These are phyloP conservation scores for Leccinum fallax DNA, from an alignment of 1,284 basidiomycete species.

Conservation along the genomic window DNA sequence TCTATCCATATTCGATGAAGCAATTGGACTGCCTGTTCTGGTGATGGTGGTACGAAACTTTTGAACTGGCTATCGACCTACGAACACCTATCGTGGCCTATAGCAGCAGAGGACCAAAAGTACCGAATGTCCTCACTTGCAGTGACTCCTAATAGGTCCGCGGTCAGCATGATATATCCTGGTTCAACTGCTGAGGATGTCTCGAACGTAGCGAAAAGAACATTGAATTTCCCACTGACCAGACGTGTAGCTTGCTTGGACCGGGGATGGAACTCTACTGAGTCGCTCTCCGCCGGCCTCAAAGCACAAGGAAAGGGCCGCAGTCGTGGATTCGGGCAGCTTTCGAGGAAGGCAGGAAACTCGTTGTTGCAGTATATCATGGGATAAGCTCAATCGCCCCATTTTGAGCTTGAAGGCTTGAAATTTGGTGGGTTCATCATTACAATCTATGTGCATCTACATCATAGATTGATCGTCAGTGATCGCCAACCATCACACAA, in stretches of 20 bases:
- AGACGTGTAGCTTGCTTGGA: not conserved
- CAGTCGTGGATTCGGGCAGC: not conserved
- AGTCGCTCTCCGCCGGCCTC: not conserved
- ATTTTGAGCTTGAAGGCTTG: not conserved
- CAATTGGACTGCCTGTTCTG: not conserved
- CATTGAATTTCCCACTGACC: not conserved
- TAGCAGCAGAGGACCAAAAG: not conserved
- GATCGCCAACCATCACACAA: not conserved
- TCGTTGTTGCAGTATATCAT: not conserved
- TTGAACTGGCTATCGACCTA: not conserved
- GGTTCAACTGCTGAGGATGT: not conserved
- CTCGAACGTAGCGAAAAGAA: not conserved
- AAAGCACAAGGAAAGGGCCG: not conserved
- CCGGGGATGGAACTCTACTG: not conserved
- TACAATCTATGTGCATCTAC: not conserved
- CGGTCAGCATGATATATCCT: not conserved
- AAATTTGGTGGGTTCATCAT: not conserved
- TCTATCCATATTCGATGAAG: not conserved
- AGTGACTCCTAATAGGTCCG: not conserved
- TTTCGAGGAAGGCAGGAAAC: not conserved
- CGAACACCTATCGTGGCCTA: not conserved
- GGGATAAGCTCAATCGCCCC: not conserved
- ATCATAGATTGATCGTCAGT: constrained; percentile 1
- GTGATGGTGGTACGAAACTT: not conserved
- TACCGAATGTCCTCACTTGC: not conserved